Base-by-base conservation (phyloP, 495 filamentous ascomycete genomes). In the Xylaria sp. region DNA sequence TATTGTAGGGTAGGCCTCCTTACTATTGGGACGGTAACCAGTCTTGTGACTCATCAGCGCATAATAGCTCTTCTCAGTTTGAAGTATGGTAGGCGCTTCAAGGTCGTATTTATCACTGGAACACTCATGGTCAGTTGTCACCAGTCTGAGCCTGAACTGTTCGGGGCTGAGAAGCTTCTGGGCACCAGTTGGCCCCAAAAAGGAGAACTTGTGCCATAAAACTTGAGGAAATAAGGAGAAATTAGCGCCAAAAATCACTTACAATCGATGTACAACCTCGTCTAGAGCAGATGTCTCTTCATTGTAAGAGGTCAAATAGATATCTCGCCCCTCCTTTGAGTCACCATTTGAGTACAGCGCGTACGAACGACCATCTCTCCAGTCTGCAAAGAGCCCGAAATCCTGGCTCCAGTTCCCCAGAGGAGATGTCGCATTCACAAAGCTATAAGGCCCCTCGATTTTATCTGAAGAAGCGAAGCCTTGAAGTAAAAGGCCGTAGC, bases 371-470 rank as follows among this genome's bases (percentile, higher is more conserved):
- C 80, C 81, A 58, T 82, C 79, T 66, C 82, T 83, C 72, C 80
- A 82, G 58, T 85, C 83, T 14, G 80, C 80, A 59, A 85, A 84
- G 40, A 84, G 68, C 35, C 83, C 82, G 66, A 85, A 84, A 58
- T 85, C 83, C 52, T 85, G 83, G 2, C 80, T 82, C 82, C 81
- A 85, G 71, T 85, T 85, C 0, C 83, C 83, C 1, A 84, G 74
- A 14, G 83, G 83, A 35, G 81, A 72, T 3, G 80, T 81, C 15
- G 83, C 83, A 55, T 72, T 74, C 14, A 81, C 75, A 37, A 83
- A 84, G 1, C 35, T 74, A 61, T 85, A 85, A 0, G 83, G 82
- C 9, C 82, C 83, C 11, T 72, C 70, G 52, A 83, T 80, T 21
- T 74, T 81, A 43, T 80, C 77, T 9, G 80, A 75, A 3, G 74